Evolutionary conservation across 73 alveolate genomes (phyloP).

Genomic region (Tetrahymena thermophila): DNA sequence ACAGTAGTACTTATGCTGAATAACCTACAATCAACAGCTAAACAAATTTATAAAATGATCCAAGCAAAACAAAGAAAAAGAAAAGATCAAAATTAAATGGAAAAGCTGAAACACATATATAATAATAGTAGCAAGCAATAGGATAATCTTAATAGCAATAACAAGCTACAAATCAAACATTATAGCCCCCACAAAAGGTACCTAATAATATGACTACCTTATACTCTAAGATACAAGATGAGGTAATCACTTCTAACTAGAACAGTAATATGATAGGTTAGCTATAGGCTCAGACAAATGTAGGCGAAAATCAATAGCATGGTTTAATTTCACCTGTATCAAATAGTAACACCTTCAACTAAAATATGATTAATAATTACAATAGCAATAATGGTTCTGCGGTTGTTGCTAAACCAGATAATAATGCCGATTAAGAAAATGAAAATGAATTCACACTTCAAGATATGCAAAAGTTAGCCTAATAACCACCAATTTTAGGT

Average conservation of each 20-base stretch:
- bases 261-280: not conserved
- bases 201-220: not conserved
- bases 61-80: not conserved
- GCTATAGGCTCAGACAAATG: not conserved
- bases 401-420: not conserved
- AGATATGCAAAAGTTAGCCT: not conserved
- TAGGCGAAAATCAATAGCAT: not conserved
- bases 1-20: not conserved
- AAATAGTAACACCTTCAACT: not conserved
- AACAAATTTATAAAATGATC: not conserved
- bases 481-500: not conserved
- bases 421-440: not conserved
- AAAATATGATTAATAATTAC: not conserved
- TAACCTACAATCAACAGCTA: not conserved
- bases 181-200: not conserved
- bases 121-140: not conserved
- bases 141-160: not conserved
- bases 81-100: not conserved
- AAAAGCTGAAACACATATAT: not conserved
- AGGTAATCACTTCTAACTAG: not conserved
- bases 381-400: not conserved
- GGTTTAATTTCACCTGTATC: not conserved
- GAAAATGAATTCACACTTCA: not conserved
- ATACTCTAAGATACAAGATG: not conserved
- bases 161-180: not conserved